Base-by-base conservation (phyloP, 306 rosid genomes). In the Gillenia trifoliata region DNA sequence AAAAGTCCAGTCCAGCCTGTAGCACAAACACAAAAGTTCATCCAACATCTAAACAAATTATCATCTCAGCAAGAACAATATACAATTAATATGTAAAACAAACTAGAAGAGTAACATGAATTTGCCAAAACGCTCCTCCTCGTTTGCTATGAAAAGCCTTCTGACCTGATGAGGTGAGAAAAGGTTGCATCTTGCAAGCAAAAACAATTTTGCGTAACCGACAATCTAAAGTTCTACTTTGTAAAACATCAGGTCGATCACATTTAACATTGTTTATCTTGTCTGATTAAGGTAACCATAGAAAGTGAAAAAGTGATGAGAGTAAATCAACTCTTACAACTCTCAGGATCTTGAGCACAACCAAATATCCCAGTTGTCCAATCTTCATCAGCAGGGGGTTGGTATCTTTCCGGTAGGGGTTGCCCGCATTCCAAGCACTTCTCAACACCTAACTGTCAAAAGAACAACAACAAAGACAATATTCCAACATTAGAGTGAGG, bases 361-460 rank as follows among this genome's bases (percentile, higher is more conserved):
- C 92, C 95, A 85, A 19, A 89, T 82, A 89, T 89, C 45, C 90
- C 95, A 31, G 92, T 89, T 49, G 82, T 82, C 95, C 95, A 89
- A 66, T 88, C 83, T 72, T 89, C 92, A 77, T 87, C 95, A 45
- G 90, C 81, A 49, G 95, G 92, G 57, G 92, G 92, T 55, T 88
- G 75, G 76, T 87, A 89, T 83, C 90, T 89, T 80, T 89, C 95
- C 6, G 95, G 92, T 11, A 89, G 77, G 19, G 85, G 79, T 65
- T 89, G 95, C 33, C 92, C 92, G 72, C 95, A 89, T 77, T 89
- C 92, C 38, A 59, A 0, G 65, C 95, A 89, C 72, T 75, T 87
- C 63, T 64, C 87, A 84, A 85, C 88, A 56, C 19, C 60, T 73
- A 89, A 82, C 95, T 87, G 92, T 78, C 54, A 1, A 15, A 1